Base-by-base conservation (phyloP, 148 eudicot species). In the Polygonum aviculare region DNA sequence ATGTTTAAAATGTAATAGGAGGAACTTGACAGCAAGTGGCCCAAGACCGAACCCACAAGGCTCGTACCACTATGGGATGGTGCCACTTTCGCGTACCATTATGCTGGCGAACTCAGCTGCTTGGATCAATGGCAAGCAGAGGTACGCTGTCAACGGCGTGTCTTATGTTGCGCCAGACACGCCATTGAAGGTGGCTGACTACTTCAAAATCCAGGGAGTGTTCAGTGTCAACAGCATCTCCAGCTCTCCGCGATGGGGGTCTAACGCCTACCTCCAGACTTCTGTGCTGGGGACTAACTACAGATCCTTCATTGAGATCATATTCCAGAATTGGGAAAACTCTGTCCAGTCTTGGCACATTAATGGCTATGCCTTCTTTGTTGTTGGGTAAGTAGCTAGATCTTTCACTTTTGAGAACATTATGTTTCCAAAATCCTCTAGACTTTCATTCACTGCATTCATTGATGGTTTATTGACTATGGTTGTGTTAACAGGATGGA, bases 11-110 rank as follows among this genome's bases (percentile, higher is more conserved):
- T 67, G 44, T 21, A 67, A 67, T 83, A 90, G 97, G 79, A 82
- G 90, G 86, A 93, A 96, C 69, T 81, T 93, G 79, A 89, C 94
- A 4, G 99, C 99, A 2, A 96, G 97, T 73, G 99, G 92, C 2
- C 99, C 99, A 1, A 85, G 99, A 70, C 99, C 99, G 0, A 96
- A 96, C 77, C 99, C 99, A 10, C 99, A 96, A 72, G 99, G 99
- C 0, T 96, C 99, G 0, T 96, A 96, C 85, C 99, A 96, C 76
- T 96, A 96, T 16, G 99, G 99, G 1, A 44, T 86, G 88, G 86
- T 96, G 73, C 83, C 88, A 76, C 39, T 89, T 9, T 79, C 87
- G 7, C 86, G 90, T 22, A 96, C 99, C n/a, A 90, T 96, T 31
- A 73, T 96, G 36, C 86, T 96, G 11, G 88, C 87, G 33, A 96